These are phyloP conservation scores for Chenopodium formosanum DNA, from an alignment of 148 eudicot species.

Conservation along the genomic window DNA sequence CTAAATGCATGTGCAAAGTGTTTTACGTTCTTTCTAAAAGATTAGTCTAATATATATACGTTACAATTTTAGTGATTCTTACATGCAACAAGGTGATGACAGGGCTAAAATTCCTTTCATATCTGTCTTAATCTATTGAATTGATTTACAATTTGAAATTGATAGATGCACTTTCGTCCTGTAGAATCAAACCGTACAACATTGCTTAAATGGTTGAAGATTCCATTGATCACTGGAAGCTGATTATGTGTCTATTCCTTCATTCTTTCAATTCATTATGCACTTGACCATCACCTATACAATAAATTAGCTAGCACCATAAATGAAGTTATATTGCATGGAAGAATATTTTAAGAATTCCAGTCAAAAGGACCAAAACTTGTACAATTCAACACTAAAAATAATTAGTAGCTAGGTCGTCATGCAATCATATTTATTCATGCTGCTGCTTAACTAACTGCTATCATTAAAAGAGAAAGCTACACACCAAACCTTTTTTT, in stretches of 20 bases:
- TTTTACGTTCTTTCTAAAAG: no score
- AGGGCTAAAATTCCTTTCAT: no score
- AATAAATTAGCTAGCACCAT: conserved; percentile 19
- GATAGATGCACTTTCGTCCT: no score
- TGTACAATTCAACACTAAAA: conserved; percentile 5
- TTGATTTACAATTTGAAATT: no score
- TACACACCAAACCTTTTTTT: conserved; percentile 11
- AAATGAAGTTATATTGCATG: conserved; percentile 8
- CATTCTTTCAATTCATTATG: background rate
- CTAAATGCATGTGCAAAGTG: no score
- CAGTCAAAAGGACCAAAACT: conserved; percentile 24
- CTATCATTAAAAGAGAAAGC: conserved; percentile 26
- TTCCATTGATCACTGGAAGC: background rate
- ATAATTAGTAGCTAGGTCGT: background rate
- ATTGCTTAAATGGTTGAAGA: background rate
- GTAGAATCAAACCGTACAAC: no score
- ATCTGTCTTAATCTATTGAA: no score
- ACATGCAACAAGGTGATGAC: no score
- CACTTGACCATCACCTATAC: conserved; percentile 12
- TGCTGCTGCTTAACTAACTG: conserved; percentile 3
- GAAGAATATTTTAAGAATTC: background rate
- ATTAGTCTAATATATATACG: no score
- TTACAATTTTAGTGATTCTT: no score
- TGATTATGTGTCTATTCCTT: background rate
- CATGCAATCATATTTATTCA: conserved; percentile 22